Evolutionary conservation across 495 filamentous ascomycete species (phyloP), one percentile per base, ranked within the genome.

Genomic region (Chaetomium cochliodes): DNA sequence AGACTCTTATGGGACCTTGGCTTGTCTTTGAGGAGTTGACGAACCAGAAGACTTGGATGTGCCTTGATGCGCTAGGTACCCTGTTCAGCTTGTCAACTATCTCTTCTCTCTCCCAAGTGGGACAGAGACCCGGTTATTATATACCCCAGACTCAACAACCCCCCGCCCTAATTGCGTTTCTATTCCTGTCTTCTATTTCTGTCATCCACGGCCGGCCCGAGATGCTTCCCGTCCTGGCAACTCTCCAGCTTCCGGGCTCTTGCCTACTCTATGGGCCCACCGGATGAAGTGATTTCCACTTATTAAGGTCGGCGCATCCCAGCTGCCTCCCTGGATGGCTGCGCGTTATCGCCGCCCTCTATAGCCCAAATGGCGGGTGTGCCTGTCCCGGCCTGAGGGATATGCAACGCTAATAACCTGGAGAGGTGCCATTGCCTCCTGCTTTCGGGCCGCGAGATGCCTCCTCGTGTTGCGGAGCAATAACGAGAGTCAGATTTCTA

Each of bases 271-370:
- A 63, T 61, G 58, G 55, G 23, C 52, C 25, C 25, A 39, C 60
- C 60, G 67, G 65, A 63, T 65, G 68, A 70, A 65, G 49, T 60
- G 33, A 28, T 30, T 33, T 58, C 33, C 47, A 49, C 44, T 63
- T 58, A 62, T 67, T 63, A 57, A 60, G 41, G 28, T n/a, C 26
- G 28, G 52, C 18, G 30, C 51, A 55, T 26, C 25, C 59, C 18
- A 26, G 25, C 9, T 26, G 51, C 15, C 53, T 9, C 25, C 33
- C 41, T 63, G 22, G 20, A 2, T 55, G 51, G 50, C 8, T 55
- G 37, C 42, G 30, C 39, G 28, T 16, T 12, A 15, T n/a, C 8
- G 6, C n/a, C 23, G 47, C 20, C 0, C 22, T 22, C 22, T 26
- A 42, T 42, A 39, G 20, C 39, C 20, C 54, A 42, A 44, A 13